Evolutionary conservation across 2,329 filamentous ascomycete genomes (phyloP).

Genomic region (Chaetoscypha palmicola): DNA sequence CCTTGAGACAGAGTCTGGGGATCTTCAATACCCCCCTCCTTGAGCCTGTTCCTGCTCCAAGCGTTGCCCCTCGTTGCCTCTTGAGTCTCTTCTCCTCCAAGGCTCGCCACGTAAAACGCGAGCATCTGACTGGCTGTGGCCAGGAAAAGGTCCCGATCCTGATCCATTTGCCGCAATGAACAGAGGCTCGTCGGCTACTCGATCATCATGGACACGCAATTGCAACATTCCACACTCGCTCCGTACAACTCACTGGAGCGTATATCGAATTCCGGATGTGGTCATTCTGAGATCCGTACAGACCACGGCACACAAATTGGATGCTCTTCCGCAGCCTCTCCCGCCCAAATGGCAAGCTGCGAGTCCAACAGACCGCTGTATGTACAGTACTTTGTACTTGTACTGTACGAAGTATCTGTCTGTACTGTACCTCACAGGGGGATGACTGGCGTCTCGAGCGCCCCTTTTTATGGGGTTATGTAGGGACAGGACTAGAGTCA

Average conservation of each 20-base stretch:
- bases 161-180: background rate
- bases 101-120: background rate
- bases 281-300: background rate
- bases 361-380: background rate
- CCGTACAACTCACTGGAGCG: too few species aligned
- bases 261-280: too few species aligned
- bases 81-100: background rate
- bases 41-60: conserved; percentile 1
- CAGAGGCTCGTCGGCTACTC: background rate
- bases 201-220: background rate
- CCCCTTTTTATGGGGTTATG: background rate
- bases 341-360: background rate
- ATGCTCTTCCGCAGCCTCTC: background rate
- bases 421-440: too few species aligned
- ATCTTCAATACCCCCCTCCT: conserved; percentile 1
- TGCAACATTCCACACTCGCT: background rate
- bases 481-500: too few species aligned
- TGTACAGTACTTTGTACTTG: background rate
- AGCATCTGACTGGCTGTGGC: background rate
- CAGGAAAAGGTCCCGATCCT: background rate
- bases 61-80: background rate
- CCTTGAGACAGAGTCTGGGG: too few species aligned
- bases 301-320: background rate
- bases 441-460: background rate
- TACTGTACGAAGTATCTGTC: too few species aligned